Conservation (phyloP, 257 asterid genomes). For the Scutellaria barbata region DNA sequence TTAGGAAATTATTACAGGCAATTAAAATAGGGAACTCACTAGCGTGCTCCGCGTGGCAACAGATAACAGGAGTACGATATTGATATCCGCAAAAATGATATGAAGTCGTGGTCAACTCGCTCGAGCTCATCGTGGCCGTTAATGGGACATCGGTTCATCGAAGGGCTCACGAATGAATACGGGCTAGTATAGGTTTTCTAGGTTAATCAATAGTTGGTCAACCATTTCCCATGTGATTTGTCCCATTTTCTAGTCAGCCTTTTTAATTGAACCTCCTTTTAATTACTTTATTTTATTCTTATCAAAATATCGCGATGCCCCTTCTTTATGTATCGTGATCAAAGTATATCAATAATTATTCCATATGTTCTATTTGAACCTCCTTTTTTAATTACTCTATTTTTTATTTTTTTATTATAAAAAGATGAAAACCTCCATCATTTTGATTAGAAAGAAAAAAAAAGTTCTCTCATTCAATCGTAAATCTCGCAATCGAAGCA, state of each 20-base stretch:
- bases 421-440: too few species aligned
- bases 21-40: too few species aligned
- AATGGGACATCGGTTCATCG: slow-evolving; percentile 36
- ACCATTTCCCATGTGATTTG: slow-evolving; percentile 55
- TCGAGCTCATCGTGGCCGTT: slow-evolving; percentile 37
- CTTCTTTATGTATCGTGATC: slow-evolving; percentile 15
- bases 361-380: too few species aligned
- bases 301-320: slow-evolving; percentile 37
- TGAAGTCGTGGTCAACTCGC: slow-evolving; percentile 39
- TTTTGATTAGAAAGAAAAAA: too few species aligned
- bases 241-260: slow-evolving; percentile 41
- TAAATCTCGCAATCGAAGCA: too few species aligned
- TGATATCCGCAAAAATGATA: slow-evolving; percentile 18
- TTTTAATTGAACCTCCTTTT: slow-evolving; percentile 31
- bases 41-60: slow-evolving; percentile 41
- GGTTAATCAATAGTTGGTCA: slow-evolving; percentile 46
- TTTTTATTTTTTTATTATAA: too few species aligned
- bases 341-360: neutral
- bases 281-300: slow-evolving; percentile 13
- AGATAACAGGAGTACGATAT: slow-evolving; percentile 35
- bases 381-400: too few species aligned
- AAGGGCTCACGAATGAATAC: slow-evolving; percentile 27
- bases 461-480: too few species aligned
- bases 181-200: slow-evolving; percentile 38
- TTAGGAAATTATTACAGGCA: too few species aligned